Evolutionary conservation across 1,284 basidiomycete genomes (phyloP).

Genomic region (Dichomitus squalens): DNA sequence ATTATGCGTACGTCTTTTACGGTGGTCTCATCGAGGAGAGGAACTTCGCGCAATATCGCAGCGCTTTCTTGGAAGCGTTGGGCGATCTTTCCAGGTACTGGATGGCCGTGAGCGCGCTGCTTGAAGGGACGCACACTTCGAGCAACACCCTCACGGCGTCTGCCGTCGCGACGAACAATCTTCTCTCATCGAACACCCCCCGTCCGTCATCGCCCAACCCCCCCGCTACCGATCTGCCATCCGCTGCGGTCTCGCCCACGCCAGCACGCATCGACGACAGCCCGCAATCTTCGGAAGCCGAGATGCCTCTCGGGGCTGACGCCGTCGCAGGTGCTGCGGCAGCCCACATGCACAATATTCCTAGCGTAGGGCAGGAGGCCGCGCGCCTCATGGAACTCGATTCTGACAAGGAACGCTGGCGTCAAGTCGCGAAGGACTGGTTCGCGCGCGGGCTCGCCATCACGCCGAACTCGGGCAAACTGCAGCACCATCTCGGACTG

Average conservation of each 20-base stretch:
- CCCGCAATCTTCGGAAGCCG: slow-evolving; percentile 36
- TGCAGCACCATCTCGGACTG: slow-evolving; percentile 95
- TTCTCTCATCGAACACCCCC: slow-evolving; percentile 24
- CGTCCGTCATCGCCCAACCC: slow-evolving; percentile 29
- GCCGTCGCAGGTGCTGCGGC: slow-evolving; percentile 17
- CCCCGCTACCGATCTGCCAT: slow-evolving; percentile 32
- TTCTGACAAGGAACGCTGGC: slow-evolving; percentile 92
- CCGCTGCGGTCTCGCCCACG: slow-evolving; percentile 25
- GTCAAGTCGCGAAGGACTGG: slow-evolving; percentile 90
- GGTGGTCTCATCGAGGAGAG: slow-evolving; percentile 87
- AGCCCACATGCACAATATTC: slow-evolving; percentile 33
- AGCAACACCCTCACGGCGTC: slow-evolving; percentile 46
- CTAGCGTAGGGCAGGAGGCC: slow-evolving; percentile 87
- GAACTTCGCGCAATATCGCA: slow-evolving; percentile 69
- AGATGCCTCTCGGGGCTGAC: slow-evolving; percentile 20
- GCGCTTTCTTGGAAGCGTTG: slow-evolving; percentile 93
- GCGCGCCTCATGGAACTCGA: slow-evolving; percentile 87
- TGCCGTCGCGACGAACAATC: slow-evolving; percentile 33
- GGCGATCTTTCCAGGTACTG: slow-evolving; percentile 94
- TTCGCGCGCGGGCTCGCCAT: slow-evolving; percentile 87
- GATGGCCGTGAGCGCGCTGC: slow-evolving; percentile 86
- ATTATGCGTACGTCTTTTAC: slow-evolving; percentile 95
- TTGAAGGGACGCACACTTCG: slow-evolving; percentile 45
- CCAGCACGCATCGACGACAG: slow-evolving; percentile 65
- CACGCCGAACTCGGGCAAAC: slow-evolving; percentile 87